phyloP scores from a whole-genome alignment of 345 rosid genomes.

The Eucalyptus curtisii region DNA sequence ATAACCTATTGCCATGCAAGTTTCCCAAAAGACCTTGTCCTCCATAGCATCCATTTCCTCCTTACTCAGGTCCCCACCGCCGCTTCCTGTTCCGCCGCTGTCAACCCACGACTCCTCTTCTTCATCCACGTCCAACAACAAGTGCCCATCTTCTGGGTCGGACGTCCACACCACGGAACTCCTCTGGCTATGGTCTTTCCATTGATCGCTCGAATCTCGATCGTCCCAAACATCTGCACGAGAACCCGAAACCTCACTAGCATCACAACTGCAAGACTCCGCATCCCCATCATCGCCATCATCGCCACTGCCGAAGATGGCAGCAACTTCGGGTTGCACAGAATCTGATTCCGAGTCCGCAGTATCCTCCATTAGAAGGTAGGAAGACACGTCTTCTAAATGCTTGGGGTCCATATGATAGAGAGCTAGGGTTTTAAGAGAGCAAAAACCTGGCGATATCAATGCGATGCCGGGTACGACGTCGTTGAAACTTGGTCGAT shows the following conservation, averaged over 20 bases:
- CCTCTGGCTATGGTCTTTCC: neutral
- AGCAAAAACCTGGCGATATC: neutral
- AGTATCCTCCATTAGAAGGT: constrained; percentile 27
- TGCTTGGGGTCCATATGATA: neutral
- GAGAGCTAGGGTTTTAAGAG: neutral
- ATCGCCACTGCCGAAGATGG: neutral
- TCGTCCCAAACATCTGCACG: neutral
- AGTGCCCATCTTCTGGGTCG: neutral
- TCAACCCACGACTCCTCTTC: constrained; percentile 3
- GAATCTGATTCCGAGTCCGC: constrained; percentile 38
- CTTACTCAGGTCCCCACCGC: neutral
- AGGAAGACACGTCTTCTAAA: constrained; percentile 20
- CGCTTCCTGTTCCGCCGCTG: neutral
- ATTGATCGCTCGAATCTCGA: neutral
- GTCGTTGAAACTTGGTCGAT: neutral
- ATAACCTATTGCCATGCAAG: constrained; percentile 49
- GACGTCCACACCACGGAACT: neutral
- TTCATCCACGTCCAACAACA: neutral
- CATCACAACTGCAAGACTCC: constrained; percentile 35
- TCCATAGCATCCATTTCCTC: constrained; percentile 38
- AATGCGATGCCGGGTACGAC: neutral
- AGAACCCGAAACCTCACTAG: neutral
- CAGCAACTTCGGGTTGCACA: neutral
- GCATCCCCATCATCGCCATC: constrained; percentile 30
- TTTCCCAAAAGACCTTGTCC: constrained; percentile 53